Evolutionary conservation across 805 yeast species (phyloP).

Genomic region (Candida schatavii): DNA sequence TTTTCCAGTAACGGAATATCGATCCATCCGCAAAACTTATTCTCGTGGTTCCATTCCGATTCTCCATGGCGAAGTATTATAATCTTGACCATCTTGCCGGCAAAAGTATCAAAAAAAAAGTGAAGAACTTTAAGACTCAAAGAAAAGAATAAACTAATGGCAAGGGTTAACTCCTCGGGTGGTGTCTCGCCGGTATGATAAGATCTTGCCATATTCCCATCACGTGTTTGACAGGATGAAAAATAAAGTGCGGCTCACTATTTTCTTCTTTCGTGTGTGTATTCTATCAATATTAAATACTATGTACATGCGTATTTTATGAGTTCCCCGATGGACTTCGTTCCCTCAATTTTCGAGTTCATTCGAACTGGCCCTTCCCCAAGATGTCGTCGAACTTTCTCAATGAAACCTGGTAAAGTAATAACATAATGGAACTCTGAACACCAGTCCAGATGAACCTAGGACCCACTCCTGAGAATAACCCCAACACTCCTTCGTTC

Average conservation of each 20-base stretch:
- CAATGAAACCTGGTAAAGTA: slow-evolving; percentile 78
- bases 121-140: background rate
- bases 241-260: too few relatives aligned
- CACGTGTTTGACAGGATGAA: too few relatives aligned
- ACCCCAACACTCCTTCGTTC: slow-evolving; percentile 73
- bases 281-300: too few relatives aligned
- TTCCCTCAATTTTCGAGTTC: too few relatives aligned
- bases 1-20: slow-evolving; percentile 38
- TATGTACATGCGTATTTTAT: too few relatives aligned
- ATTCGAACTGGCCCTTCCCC: slow-evolving; percentile 3
- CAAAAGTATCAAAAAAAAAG: background rate
- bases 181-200: too few relatives aligned
- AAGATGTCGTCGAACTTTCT: slow-evolving; percentile 42
- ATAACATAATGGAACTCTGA: slow-evolving; percentile 91
- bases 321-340: too few relatives aligned
- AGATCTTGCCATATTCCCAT: too few relatives aligned
- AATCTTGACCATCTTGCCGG: slow-evolving; percentile 17
- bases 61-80: slow-evolving; percentile 46
- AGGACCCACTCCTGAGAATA: slow-evolving; percentile 95
- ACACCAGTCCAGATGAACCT: slow-evolving; percentile 94
- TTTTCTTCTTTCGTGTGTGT: too few relatives aligned
- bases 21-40: slow-evolving; percentile 46
- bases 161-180: too few relatives aligned
- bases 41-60: slow-evolving; percentile 41
- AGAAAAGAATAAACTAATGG: too few relatives aligned